A percentile compares a stretch with the other conserved stretches of the same genome.
Evolutionary conservation across 495 filamentous ascomycete species (phyloP).

Genomic region (Podospora bellae-mahoneyi): DNA sequence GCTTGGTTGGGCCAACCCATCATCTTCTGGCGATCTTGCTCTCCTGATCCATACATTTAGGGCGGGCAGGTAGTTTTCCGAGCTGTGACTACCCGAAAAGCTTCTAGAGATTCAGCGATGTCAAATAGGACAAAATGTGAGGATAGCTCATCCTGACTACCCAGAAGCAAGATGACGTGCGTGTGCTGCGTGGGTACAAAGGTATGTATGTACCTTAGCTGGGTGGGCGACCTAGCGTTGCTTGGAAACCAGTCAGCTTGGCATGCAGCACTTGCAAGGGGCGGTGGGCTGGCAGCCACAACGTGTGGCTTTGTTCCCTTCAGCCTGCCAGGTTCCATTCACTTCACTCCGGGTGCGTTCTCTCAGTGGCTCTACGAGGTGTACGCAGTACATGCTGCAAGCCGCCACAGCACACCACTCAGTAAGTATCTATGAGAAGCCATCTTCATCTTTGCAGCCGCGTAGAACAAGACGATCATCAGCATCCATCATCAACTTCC

Average conservation of each 20-base stretch:
- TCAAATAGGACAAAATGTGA: background rate
- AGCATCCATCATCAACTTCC: background rate
- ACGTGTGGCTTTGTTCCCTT: background rate
- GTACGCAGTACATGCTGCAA: background rate
- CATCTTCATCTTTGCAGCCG: background rate
- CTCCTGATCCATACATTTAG: background rate
- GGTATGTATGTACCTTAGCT: background rate
- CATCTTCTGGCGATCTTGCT: background rate
- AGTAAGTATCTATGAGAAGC: background rate
- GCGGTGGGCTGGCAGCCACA: conserved; percentile 1
- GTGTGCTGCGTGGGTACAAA: background rate
- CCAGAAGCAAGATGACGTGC: background rate
- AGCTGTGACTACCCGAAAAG: background rate
- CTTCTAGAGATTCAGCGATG: background rate
- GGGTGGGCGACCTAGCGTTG: background rate
- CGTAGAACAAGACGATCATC: background rate
- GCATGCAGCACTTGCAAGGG: conserved; percentile 2
- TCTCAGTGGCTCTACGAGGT: background rate
- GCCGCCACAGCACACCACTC: background rate
- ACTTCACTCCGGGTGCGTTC: background rate
- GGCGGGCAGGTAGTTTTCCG: background rate
- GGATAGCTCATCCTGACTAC: background rate
- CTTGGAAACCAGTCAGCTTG: conserved; percentile 6
- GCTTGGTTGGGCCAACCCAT: background rate
- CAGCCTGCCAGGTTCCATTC: background rate